Base-by-base conservation (phyloP, 306 rosid genomes). In the Echinosophora koreensis region DNA sequence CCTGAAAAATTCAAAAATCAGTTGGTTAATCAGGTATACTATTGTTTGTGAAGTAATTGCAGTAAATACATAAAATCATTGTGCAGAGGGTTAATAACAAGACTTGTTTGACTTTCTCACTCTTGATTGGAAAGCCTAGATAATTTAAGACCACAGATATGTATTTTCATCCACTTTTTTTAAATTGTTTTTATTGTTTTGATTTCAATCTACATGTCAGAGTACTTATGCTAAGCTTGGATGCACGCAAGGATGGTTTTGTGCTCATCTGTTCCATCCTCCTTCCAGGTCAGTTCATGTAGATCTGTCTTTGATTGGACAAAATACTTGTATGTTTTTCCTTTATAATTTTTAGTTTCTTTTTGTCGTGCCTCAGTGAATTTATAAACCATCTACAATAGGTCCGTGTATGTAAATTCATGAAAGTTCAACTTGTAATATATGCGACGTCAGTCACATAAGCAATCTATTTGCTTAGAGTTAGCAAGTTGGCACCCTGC, bases 1-100 rank as follows among this genome's bases (percentile, higher is more conserved):
- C 99, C 99, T 5, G 97, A 95, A 79, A 95, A 91, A 66, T 95
- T 92, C 77, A 95, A 92, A 76, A 90, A 90, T 66, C 99, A 92
- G 83, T 70, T 90, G 70, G 85, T 87, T 66, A 95, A 95, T 85
- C 97, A 92, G 97, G 99, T 90, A 89, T 65, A 2, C 5, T 72
- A 10, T 32, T 73, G 41, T 74, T 82, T 54, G 38, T 30, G 14
- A 44, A 30, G 56, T 18, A 30, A 74, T 62, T 34, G 18, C 66
- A 44, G 39, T 13, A 44, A 38, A 56, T 74, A 72, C 34, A 34
- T 34, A 68, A 75, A 66, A 32, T 46, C 66, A 18, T 56, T 27
- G 16, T 17, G 30, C 61, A n/a, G 59, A 73, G 68, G 41, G 66
- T 30, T 58, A 64, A 15, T 42, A 65, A 3, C 57, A 64, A 17